phyloP scores from a whole-genome alignment of 176 grass and related monocot genomes.

The Hordeum vulgare region DNA sequence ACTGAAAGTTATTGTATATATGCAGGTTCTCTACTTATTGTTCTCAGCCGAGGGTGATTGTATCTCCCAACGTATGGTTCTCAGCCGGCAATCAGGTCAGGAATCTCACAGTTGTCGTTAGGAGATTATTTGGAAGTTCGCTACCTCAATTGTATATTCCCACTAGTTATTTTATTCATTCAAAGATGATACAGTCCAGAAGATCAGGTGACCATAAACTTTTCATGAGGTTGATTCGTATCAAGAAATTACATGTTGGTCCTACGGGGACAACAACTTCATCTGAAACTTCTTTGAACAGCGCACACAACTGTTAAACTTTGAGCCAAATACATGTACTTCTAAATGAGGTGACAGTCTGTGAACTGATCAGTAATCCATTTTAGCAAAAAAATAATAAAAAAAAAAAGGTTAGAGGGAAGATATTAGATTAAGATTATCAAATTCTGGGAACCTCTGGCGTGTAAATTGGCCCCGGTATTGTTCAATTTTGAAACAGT shows the following conservation, averaged over 20 bases:
- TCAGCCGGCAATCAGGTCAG: neutral
- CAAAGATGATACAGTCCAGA: neutral
- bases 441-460: neutral
- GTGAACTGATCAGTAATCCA: neutral
- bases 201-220: neutral
- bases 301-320: neutral
- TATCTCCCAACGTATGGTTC: neutral
- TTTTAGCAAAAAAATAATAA: conserved; percentile 13
- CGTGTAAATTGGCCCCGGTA: neutral
- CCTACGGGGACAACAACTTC: neutral
- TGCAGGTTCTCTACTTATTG: neutral
- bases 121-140: neutral
- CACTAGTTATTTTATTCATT: neutral
- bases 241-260: neutral
- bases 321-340: neutral
- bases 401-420: neutral
- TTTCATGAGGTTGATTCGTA: neutral
- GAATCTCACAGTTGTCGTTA: neutral
- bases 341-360: neutral
- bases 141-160: neutral
- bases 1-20: neutral
- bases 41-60: neutral
- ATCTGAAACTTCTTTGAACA: neutral
- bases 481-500: neutral
- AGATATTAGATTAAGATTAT: neutral